Base-by-base conservation (phyloP, 176 grass and related monocot species). In the Aegilops tauschii region DNA sequence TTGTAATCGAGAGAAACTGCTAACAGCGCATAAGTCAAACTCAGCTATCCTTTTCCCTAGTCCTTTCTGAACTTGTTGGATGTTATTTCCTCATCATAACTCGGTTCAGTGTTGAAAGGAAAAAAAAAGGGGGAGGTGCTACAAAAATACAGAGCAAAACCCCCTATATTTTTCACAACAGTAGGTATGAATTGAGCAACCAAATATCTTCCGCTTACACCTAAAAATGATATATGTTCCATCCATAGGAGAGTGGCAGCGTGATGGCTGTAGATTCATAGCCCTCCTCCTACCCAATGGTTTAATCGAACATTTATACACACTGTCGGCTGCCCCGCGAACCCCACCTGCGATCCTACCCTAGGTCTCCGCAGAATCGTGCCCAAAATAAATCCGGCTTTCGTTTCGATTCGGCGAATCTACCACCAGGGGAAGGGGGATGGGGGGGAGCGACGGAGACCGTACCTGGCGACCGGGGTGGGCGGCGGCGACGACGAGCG, bases 391-490 rank as follows among this genome's bases (percentile, higher is more conserved):
- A 73, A 72, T 73, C 81, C 21, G 76, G 14, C 76, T 23, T n/a
- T 14, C 74, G 61, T 30, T 34, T 8, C 35, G 27, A 84, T 80
- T 80, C 56, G 23, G 78, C 78, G 28, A 87, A 90, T 87, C 82
- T 93, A 78, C 28, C 23, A 45, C 66, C 35, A 64, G 73, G 52
- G 10, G 36, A 18, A 50, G 65, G 20, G 13, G 25, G 6, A 16
- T 30, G 25, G 9, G 62, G 64, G 54, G 30, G 78, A 28, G 14
- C 54, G 36, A 32, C 40, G 6, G 75, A 30, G 37, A 75, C 28
- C 69, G 35, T 82, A 99, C 97, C 97, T 99, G 27, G 94, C 94
- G 17, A 92, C 97, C 36, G 97, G 90, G 8, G 94, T 99, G 6
- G 83, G 87, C 52, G 90, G 92, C 83, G 95, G 93, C 28, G 95